Evolutionary conservation across 78 protist genomes (phyloP).

Genomic region (Dictyostelium citrinum): DNA sequence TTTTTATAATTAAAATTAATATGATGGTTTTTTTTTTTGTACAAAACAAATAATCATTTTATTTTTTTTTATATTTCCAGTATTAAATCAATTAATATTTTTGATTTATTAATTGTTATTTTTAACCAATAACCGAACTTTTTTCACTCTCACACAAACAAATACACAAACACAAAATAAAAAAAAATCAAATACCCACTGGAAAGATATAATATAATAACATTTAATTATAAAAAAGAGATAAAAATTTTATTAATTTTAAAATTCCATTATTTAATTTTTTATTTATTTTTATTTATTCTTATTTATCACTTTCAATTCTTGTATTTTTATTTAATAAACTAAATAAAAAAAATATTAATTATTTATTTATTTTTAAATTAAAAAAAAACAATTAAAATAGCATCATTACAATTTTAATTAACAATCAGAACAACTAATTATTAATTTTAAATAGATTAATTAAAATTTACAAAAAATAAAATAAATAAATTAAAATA

Average conservation of each 20-base stretch:
- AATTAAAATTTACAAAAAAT: too few species aligned
- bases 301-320: neutral
- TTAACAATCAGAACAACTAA: too few species aligned
- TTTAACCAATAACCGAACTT: neutral
- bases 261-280: neutral
- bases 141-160: neutral
- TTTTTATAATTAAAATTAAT: neutral
- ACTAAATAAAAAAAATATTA: neutral
- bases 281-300: neutral
- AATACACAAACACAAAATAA: neutral
- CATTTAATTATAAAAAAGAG: too few species aligned
- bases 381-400: too few species aligned
- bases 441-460: neutral
- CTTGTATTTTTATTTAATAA: neutral
- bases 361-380: neutral
- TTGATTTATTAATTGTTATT: neutral
- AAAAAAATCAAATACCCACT: neutral
- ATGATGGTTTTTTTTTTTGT: neutral
- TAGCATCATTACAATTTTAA: too few species aligned
- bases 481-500: neutral
- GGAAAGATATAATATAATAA: neutral
- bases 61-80: neutral
- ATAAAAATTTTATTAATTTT: neutral
- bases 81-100: neutral
- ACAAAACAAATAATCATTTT: neutral